phyloP scores from a whole-genome alignment of 345 rosid genomes.

The Ricinus communis region DNA sequence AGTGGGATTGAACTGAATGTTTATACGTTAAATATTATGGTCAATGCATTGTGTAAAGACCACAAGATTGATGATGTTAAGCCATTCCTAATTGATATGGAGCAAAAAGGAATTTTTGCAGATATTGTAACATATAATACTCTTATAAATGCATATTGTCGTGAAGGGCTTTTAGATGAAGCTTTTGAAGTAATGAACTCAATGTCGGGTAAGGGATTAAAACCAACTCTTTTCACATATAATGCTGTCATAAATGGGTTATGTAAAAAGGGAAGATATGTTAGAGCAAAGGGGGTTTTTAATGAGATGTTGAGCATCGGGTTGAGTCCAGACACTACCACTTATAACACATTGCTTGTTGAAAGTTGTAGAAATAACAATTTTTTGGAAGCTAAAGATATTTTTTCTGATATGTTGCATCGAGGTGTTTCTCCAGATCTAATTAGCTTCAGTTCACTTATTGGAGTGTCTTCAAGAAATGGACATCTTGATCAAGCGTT shows the following conservation, averaged over 20 bases:
- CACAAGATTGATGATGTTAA: constrained; percentile 44
- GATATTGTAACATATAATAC: constrained; percentile 75
- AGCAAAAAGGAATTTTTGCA: constrained; percentile 56
- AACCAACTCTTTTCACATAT: constrained; percentile 60
- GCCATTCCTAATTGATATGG: constrained; percentile 45
- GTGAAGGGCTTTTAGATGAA: constrained; percentile 56
- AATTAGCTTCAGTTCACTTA: constrained; percentile 59
- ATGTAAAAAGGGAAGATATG: constrained; percentile 50
- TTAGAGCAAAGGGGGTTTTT: constrained; percentile 60
- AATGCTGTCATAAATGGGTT: constrained; percentile 65
- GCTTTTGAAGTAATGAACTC: constrained; percentile 59
- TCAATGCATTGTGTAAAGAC: constrained; percentile 84
- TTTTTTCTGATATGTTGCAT: constrained; percentile 53
- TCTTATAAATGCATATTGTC: constrained; percentile 61
- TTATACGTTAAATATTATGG: constrained; percentile 74
- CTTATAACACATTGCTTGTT: constrained; percentile 66
- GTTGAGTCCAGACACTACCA: constrained; percentile 60
- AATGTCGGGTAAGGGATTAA: constrained; percentile 63
- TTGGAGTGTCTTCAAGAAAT: constrained; percentile 48
- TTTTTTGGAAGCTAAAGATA: constrained; percentile 43
- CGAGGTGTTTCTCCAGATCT: constrained; percentile 60
- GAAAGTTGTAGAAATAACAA: constrained; percentile 63
- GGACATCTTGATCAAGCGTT: constrained; percentile 56
- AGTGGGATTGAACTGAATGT: constrained; percentile 43
- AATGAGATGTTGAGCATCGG: constrained; percentile 56